Conservation (phyloP, 805 yeast species). For the Spathaspora passalidarum region DNA sequence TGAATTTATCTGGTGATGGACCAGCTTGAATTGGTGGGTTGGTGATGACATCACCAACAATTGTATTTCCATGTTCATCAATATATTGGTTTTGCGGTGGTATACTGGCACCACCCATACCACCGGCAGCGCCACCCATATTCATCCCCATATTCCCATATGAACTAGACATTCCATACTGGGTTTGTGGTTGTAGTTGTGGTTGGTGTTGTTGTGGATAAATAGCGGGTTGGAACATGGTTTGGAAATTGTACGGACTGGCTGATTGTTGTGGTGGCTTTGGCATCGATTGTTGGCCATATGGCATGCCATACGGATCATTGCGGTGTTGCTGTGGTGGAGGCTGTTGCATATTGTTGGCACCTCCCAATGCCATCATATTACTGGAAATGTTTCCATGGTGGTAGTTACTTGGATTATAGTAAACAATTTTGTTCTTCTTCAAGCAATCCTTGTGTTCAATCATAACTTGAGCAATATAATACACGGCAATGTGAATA, state of each 20-base stretch:
- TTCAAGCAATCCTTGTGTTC: constrained; percentile 54
- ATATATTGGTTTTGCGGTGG: constrained; percentile 36
- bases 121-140: neutral
- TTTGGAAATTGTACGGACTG: constrained; percentile 34
- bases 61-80: constrained; percentile 43
- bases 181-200: neutral
- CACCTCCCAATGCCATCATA: constrained; percentile 8
- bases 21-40: constrained; percentile 33
- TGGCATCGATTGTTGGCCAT: constrained; percentile 11
- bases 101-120: constrained; percentile 12
- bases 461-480: constrained; percentile 63
- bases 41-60: constrained; percentile 43
- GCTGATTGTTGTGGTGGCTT: constrained; percentile 13
- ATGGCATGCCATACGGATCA: constrained; percentile 3
- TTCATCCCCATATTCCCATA: constrained; percentile 1
- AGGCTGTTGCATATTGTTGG: constrained; percentile 5
- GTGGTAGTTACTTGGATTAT: constrained; percentile 53
- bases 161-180: neutral
- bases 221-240: constrained; percentile 39
- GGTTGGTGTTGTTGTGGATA: constrained; percentile 29
- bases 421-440: constrained; percentile 53
- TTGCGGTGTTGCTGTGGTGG: constrained; percentile 8
- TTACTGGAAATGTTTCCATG: constrained; percentile 14
- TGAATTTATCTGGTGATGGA: constrained; percentile 46
- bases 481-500: constrained; percentile 77